These are phyloP conservation scores for Ustilago cynodontis DNA, from an alignment of 1,284 basidiomycete species.

Conservation along the genomic window DNA sequence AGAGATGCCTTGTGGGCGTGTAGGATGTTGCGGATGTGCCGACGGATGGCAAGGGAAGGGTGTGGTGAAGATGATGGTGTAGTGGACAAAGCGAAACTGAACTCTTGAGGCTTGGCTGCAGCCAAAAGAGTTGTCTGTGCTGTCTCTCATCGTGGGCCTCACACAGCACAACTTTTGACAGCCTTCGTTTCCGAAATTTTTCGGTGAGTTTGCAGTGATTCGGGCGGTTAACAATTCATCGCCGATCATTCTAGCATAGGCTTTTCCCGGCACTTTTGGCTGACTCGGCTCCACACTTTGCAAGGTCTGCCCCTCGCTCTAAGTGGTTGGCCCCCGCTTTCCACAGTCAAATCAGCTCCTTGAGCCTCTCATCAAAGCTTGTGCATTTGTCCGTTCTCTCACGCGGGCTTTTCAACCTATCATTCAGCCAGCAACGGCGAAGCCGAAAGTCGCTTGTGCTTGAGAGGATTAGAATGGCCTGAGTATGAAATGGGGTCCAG, in stretches of 20 bases:
- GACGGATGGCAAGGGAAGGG: conserved; percentile 6
- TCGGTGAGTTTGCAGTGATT: not conserved
- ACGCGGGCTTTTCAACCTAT: not conserved
- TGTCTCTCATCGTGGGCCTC: not conserved
- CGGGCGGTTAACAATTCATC: not conserved
- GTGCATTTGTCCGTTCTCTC: not conserved
- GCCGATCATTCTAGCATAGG: no score
- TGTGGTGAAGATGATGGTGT: conserved; percentile 1
- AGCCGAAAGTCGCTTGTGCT: no score
- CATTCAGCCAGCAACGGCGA: not conserved
- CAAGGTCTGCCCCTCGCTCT: not conserved
- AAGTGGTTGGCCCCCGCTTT: conserved; percentile 8
- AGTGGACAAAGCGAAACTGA: no score
- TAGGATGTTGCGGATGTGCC: not conserved
- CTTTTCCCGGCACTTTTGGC: no score
- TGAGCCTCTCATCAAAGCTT: not conserved
- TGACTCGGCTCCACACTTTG: no score
- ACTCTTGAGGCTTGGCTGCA: no score
- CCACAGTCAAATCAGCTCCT: not conserved
- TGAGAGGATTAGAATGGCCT: not conserved
- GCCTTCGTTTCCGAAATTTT: conserved; percentile 1
- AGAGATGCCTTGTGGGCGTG: not conserved
- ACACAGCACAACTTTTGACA: not conserved
- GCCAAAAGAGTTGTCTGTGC: no score
- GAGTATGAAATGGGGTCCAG: conserved; percentile 3